Evolutionary conservation across 768 basidiomycete species (phyloP), one percentile per base, ranked within the genome.

Genomic region (Rhodotorula kratochvilovae): DNA sequence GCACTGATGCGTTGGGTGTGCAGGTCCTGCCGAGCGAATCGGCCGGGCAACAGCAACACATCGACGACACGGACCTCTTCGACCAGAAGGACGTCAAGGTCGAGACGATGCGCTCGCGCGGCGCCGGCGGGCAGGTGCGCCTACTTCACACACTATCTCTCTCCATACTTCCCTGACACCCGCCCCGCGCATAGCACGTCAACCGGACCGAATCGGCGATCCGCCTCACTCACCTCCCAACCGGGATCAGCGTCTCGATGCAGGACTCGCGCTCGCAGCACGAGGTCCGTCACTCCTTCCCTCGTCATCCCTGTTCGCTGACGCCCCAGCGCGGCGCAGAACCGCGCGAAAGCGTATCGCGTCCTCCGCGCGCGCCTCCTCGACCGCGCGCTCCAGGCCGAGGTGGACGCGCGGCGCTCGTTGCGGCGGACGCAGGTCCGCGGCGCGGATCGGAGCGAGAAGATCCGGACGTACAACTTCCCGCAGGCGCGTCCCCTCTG

Each of bases 191-290:
- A 36, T 74, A 97, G 89, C 95, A 98, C 81, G 96, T 98, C 77
- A 99, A 99, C 82, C 91, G 89, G 84, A 98, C 96, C 0, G 96
- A 99, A 81, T 97, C 95, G 5, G 95, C 96, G 5, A 93, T 99
- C 31, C 88, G 96, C 2, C 81, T 98, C 56, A 95, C 92, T 0
- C 96, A 99, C 77, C 81, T 90, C 23, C 95, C 96, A 2, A 90
- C 92, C 7, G 93, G 95, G 0, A 88, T 98, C 65, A 90, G 89
- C 2, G 95, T 98, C 16, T 93, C 92, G 15, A 98, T 97, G 91
- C 96, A 99, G 82, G 94, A 99, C 77, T 92, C 94, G 75, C 86
- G 96, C 12, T 91, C 89, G 79, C 96, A 99, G 78, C 95, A 98
- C 80, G 89, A 91, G 83, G 92, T 92, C 36, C 63, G 64, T 55